Evolutionary conservation across 352 stramenopile genomes (phyloP), one percentile per base, ranked within the genome.

Genomic region (Phytophthora constricta): DNA sequence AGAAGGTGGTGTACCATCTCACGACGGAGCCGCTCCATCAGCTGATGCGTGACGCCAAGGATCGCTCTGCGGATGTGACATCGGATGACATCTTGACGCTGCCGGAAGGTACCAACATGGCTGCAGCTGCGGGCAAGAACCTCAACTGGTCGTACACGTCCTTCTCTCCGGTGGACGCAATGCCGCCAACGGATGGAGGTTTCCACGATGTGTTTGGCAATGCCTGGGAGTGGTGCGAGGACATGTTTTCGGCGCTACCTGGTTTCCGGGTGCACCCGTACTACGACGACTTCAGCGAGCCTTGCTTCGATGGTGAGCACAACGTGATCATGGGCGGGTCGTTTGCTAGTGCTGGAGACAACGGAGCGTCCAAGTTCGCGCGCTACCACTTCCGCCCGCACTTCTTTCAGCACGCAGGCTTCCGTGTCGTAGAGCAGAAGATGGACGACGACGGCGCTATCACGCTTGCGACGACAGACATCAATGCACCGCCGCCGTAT

Each of bases 241-340:
- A 99, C 79, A 83, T 93, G 69, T 98, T 99, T 64, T 96, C 91
- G 50, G 87, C 96, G 39, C 84, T 99, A 10, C 89, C 95, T 14
- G 91, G 91, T 26, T 98, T 98, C 68, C 74, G 93, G 27, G 78
- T 97, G 43, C 88, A 96, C 67, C 77, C 73, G 55, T 93, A 98
- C 46, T 99, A 99, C 79, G 96, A 99, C 74, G 96, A 99, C 75
- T 99, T 99, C 66, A 98, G 91, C 27, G 94, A 96, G 46, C 97
- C 97, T n/a, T 99, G 96, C 77, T 99, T 98, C 74, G 97, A 99
- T 70, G 96, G 96, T 28, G 95, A 98, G 62, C 96, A 99, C 79
- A 87, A 96, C 34, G 85, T 99, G 62, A 99, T 99, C 82, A 92
- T 98, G 68, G 97, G 97, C 43, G 96, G 97, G 19, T 98, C 92